Evolutionary conservation across 768 basidiomycete genomes (phyloP), one percentile per base, ranked within the genome.

Genomic region (Brasilioporus rufonigricans): DNA sequence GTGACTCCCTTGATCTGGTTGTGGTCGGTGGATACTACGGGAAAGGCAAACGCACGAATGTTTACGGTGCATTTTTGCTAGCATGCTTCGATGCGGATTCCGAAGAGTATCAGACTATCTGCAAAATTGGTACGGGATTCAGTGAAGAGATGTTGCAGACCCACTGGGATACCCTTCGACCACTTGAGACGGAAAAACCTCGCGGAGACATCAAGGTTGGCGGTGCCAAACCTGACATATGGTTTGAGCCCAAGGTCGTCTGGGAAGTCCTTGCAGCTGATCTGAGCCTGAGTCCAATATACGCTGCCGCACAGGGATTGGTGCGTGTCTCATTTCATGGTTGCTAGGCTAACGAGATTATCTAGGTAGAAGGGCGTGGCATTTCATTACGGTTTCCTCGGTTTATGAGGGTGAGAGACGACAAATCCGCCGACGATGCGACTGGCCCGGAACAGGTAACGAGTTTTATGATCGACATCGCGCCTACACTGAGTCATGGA

Each of bases 241-340:
- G 92, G 93, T 95, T 99, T 71, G 96, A 98, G 69, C 96, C 97
- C 19, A 91, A 90, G 74, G 75, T 97, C 19, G 93, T 99, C 3
- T 98, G 97, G 96, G 97, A 99, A 74, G 95, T 99, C 44, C 80
- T 98, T 65, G 91, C 96, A 3, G 97, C 97, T 8, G 97, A 99
- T 74, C 71, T 99, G 64, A 97, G 93, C 71, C 74, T 98, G 74
- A 98, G 95, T 73, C 97, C 97, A 9, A 80, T 98, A 49, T 98
- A 98, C 65, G 90, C 89, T n/a, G 95, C 94, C 4, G 94, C 89
- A 19, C 90, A 93, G 66, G 94, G 94, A 63, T 65, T 91, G 76
- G 93, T 93, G 64, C 76, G 35, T 27, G 18, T 4, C 27, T 24
- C 23, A 16, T 21, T 50, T 45, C 32, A 35, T 33, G 49, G 16